Evolutionary conservation across 2,329 filamentous ascomycete genomes (phyloP).

Genomic region (Cyphellophora europaea): DNA sequence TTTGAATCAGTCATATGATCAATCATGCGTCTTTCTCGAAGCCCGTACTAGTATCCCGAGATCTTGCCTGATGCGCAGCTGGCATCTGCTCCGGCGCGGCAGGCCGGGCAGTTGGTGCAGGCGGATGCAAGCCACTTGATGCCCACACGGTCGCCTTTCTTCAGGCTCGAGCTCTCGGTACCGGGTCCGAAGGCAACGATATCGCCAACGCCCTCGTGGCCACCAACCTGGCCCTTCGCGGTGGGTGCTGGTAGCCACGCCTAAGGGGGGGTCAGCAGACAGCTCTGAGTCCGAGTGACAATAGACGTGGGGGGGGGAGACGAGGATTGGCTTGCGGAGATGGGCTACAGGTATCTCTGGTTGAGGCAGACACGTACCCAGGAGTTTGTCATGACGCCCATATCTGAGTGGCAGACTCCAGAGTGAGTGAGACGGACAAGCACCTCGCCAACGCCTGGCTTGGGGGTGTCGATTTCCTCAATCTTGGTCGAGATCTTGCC

Average conservation of each 20-base stretch:
- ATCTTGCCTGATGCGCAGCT: conserved; percentile 48
- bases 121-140: conserved; percentile 58
- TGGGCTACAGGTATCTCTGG: neutral
- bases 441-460: conserved; percentile 54
- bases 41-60: conserved; percentile 59
- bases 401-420: conserved; percentile 57
- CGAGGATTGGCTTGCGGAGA: neutral
- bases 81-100: conserved; percentile 45
- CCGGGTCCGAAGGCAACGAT: conserved; percentile 57
- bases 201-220: conserved; percentile 59
- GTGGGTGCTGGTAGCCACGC: conserved; percentile 49
- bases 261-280: conserved; percentile 32
- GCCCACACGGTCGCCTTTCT: conserved; percentile 59
- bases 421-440: conserved; percentile 55
- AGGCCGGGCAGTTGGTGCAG: conserved; percentile 47
- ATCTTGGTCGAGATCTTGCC: conserved; percentile 57
- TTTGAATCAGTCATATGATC: no score
- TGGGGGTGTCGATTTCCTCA: conserved; percentile 53
- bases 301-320: neutral
- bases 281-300: no score
- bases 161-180: conserved; percentile 40
- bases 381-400: conserved; percentile 47
- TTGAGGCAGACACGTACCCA: conserved; percentile 46
- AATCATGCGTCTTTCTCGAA: no score
- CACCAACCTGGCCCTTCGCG: conserved; percentile 54